Conservation (phyloP, 163 green algal species). For the Prototheca wickerhamii region DNA sequence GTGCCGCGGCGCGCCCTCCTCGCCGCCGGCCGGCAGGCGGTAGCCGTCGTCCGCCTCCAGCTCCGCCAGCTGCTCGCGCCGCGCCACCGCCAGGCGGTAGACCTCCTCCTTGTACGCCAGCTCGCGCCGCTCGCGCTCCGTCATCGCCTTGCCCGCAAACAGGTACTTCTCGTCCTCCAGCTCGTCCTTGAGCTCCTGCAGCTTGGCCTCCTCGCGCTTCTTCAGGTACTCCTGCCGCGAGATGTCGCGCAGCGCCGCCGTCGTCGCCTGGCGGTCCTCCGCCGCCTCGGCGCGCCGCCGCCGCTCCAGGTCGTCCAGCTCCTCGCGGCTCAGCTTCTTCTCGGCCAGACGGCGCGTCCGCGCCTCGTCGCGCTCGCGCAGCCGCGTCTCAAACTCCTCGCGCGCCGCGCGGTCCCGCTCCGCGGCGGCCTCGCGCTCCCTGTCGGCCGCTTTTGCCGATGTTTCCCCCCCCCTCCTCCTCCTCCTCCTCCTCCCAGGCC, state of each 20-base stretch:
- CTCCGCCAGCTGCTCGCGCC: slow-evolving; percentile 55
- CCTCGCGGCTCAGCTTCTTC: slow-evolving; percentile 33
- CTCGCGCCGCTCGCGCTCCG: slow-evolving; percentile 72
- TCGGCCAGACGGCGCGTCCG: slow-evolving; percentile 4
- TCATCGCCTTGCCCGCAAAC: slow-evolving; percentile 73
- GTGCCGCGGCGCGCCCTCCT: slow-evolving; percentile 16
- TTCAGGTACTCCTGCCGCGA: slow-evolving; percentile 92
- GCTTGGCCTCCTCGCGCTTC: slow-evolving; percentile 85
- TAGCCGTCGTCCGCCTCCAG: slow-evolving; percentile 70
- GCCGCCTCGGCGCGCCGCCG: slow-evolving; percentile 36
- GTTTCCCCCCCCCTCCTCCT: slow-evolving; percentile 16
- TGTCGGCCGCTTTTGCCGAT: neutral
- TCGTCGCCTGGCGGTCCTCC: slow-evolving; percentile 25
- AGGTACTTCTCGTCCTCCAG: slow-evolving; percentile 79
- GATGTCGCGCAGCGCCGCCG: slow-evolving; percentile 49
- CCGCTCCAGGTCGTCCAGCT: slow-evolving; percentile 38
- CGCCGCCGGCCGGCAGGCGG: slow-evolving; percentile 65
- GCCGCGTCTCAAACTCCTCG: slow-evolving; percentile 45
- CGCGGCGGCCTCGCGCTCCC: neutral
- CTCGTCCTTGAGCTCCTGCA: slow-evolving; percentile 72
- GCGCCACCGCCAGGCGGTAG: slow-evolving; percentile 60
- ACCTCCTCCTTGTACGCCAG: slow-evolving; percentile 67
- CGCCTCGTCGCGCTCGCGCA: slow-evolving; percentile 29
- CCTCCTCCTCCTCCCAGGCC: slow-evolving; percentile 35
- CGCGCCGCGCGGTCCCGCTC: slow-evolving; percentile 4